Evolutionary conservation across 2,329 filamentous ascomycete genomes (phyloP), one percentile per base, ranked within the genome.

Genomic region (Capronia coronata): DNA sequence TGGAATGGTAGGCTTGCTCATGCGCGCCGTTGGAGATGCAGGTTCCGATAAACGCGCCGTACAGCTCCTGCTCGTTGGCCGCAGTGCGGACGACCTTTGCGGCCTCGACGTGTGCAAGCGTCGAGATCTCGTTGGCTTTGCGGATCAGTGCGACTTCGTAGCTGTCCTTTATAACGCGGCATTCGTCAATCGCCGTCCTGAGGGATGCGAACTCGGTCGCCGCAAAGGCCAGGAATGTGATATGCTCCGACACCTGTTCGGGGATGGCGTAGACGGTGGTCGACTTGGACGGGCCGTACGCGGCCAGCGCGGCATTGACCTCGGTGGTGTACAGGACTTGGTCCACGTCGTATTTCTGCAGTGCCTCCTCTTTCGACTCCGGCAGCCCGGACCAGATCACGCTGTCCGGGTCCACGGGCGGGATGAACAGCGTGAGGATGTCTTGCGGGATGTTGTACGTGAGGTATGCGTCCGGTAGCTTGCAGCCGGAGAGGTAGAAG

Each of bases 341-440:
- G 65, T 97, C 91, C 56, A 94, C 80, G 58, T 94, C 87, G 70
- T 87, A 97, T 56, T 79, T 77, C 41, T 78, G 70, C 53, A 85
- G 71, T 5, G 91, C 91, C 63, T 96, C 85, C 35, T 85, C 77
- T 27, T 77, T 71, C 29, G 82, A 86, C 53, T 94, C 73, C 0
- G 91, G 93, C 13, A 97, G 77, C 10, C 93, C 93, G 22, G 85
- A 86, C 91, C 91, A 98, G 64, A 97, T 87, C 51, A 97, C 89
- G 47, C 82, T 83, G 37, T 93, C 86, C n/a, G 87, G 79, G 60
- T 95, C 83, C 61, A 84, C 79, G 13, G 89, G 86, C 1, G 93
- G 91, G 61, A 98, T 91, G 71, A 90, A 98, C 42, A 98, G 80
- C 2, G 84, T 94, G 34, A 90, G 79, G 60, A 82, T 80, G 57